Base-by-base conservation (phyloP, 139 green algal species). In the Marvania coccoides region DNA sequence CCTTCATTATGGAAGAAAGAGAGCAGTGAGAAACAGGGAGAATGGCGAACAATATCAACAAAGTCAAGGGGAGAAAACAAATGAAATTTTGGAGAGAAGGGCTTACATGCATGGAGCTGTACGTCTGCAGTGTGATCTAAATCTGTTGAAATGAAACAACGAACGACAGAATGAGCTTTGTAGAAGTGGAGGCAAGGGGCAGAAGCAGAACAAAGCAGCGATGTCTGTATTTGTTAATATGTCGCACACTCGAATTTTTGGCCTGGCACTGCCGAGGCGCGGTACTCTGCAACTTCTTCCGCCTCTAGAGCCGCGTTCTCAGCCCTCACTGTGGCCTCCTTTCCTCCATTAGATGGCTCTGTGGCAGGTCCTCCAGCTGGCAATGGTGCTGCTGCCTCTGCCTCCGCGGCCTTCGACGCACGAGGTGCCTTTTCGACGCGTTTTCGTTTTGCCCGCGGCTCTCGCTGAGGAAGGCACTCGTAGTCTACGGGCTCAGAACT, bases 91-190 rank as follows among this genome's bases (percentile, higher is more conserved):
- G 47, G 4, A 35, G 54, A 31, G 4, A 34, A 31, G 9, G 12
- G 47, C 70, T 70, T 56, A 82, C 88, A 96, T 37, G 83, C 67
- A 65, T 95, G 88, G 5, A 96, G 71, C 65, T 95, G 88, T 0
- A 96, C 74, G 56, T 96, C 89, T 29, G 89, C 89, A 7, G 89
- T 93, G 72, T 96, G 89, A 68, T 96, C 89, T 28, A 93, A 65
- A 57, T 95, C 68, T 87, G 70, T 40, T 63, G 34, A 35, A 47
- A 2, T 47, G 47, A 23, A n/a, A n/a, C n/a, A n/a, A n/a, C n/a
- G n/a, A n/a, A n/a, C n/a, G n/a, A n/a, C n/a, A n/a, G 2, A 34
- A 5, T 9, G 14, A 9, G 36, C 48, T 65, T 9, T 59, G 15
- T 54, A 19, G 15, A 46, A 19, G 15, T 19, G 30, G 42, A 51